These are phyloP conservation scores for Asterophora parasitica DNA, from an alignment of 768 basidiomycete genomes.

Conservation along the genomic window DNA sequence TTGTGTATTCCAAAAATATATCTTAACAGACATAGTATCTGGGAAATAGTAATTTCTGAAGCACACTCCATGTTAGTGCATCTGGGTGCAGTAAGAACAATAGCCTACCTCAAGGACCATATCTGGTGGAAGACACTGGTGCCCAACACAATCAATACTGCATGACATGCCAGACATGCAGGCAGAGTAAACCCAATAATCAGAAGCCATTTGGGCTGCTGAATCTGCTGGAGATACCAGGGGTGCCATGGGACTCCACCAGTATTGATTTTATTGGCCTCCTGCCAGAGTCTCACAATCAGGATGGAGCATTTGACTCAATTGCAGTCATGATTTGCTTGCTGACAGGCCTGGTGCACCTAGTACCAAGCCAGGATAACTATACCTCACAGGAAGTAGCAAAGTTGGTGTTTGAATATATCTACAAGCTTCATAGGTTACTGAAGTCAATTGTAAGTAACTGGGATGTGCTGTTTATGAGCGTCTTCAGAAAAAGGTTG, in stretches of 20 bases:
- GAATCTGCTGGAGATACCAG: too few relatives aligned
- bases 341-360: conserved; percentile 15
- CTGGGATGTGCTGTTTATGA: conserved; percentile 26
- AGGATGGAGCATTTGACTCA: conserved; percentile 5
- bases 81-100: not conserved
- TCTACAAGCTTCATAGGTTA: conserved; percentile 13
- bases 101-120: not conserved
- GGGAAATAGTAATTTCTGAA: not conserved
- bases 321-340: conserved; percentile 5
- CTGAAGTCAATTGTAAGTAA: conserved; percentile 25
- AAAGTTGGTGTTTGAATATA: conserved; percentile 7
- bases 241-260: too few relatives aligned
- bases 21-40: not conserved
- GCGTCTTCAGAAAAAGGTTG: conserved; percentile 25
- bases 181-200: too few relatives aligned
- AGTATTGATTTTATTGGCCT: not conserved
- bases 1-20: not conserved
- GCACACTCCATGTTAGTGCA: not conserved
- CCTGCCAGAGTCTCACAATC: not conserved
- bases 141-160: not conserved
- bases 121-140: not conserved
- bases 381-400: conserved; percentile 9
- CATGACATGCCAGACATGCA: not conserved
- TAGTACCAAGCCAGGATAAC: conserved; percentile 10
- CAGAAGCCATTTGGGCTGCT: not conserved